Evolutionary conservation across 148 eudicot genomes (phyloP), one percentile per base, ranked within the genome.

Genomic region (Silene uniflora): DNA sequence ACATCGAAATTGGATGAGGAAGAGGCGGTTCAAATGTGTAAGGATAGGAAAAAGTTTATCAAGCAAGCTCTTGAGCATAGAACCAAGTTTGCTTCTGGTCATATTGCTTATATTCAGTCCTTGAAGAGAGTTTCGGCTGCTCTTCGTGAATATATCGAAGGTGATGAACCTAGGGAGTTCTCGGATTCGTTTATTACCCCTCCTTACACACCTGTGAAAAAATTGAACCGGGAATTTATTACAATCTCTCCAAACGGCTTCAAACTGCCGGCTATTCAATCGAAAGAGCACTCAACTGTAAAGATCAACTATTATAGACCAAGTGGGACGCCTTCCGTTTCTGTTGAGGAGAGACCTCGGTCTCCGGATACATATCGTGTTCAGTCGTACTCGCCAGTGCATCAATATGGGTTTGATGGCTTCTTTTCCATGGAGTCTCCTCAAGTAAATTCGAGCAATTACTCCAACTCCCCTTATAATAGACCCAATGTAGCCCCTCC

Each of bases 21-120:
- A 83, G 97, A 92, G 84, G 96, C 91, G 5, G 96, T 95, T 62
- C 94, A 89, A 66, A 87, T 95, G 8, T 95, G 98, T 74, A 95
- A 89, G 73, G 98, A 95, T 74, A 78, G 98, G 18, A 95, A 90
- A 59, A 87, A 78, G 78, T 95, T 92, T 83, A 92, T 95, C 39
- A 90, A 89, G 75, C 93, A 92, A 89, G 98, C 98, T 3, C 93
- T 95, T 64, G 97, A 92, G 84, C 87, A 92, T 21, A 82, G 97
- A 77, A 82, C 76, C 60, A 79, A 72, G 61, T 92, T 95, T 78
- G 97, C 97, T 69, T 84, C 92, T 5, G 91, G 91, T 65, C 98
- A 95, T 73, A 22, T 87, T 67, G 98, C 97, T 14, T 95, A 95
- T 78, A 76, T 95, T 47, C 92, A 83, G 56, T 88, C 98, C 61